phyloP scores from a whole-genome alignment of 177 flowering plant species.

The Telopea speciosissima region DNA sequence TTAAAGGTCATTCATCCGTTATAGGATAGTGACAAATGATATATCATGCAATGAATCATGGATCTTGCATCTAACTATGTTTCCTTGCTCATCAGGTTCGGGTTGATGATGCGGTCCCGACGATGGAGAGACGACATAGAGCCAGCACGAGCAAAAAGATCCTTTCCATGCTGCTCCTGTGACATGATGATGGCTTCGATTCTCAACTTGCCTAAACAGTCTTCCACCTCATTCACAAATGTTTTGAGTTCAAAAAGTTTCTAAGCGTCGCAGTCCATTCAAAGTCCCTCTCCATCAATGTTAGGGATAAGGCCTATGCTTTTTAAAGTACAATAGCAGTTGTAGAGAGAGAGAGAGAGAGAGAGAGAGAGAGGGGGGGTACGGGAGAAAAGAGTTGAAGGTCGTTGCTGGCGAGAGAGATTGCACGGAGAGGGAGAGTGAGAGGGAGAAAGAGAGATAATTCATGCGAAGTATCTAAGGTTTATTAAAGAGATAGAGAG shows the following conservation, averaged over 20 bases:
- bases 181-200: not conserved
- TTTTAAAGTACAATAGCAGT: too few species aligned
- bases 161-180: not conserved
- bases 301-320: not conserved
- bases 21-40: not conserved
- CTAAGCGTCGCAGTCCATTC: not conserved
- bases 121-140: too few species aligned
- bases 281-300: not conserved
- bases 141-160: not conserved
- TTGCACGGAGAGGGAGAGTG: too few species aligned
- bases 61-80: constrained; percentile 1
- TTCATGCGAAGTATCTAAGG: too few species aligned
- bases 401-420: too few species aligned
- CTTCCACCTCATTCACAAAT: not conserved
- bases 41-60: not conserved
- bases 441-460: too few species aligned
- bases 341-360: too few species aligned
- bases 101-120: too few species aligned
- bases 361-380: too few species aligned
- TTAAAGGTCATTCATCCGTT: not conserved
- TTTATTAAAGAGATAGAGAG: too few species aligned
- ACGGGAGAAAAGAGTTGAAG: too few species aligned
- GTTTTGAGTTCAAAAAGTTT: not conserved
- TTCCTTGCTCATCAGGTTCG: not conserved
- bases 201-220: not conserved